A percentile compares a stretch with the other conserved stretches of the same genome.
phyloP scores from a whole-genome alignment of 768 basidiomycete genomes.

The Leucosporidium scottii region DNA sequence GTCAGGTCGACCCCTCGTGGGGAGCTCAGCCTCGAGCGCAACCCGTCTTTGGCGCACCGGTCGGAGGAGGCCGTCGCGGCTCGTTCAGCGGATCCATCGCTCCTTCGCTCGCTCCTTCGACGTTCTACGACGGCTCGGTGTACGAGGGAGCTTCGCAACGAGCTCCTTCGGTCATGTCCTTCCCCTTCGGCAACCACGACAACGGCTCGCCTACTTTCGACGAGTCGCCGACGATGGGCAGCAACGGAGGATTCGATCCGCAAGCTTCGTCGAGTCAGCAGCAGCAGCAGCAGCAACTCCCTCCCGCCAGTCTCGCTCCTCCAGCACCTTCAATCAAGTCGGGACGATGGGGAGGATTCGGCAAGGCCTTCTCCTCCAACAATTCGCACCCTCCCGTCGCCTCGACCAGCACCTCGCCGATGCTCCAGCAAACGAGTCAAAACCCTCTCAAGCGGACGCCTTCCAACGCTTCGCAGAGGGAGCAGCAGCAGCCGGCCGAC shows the following conservation, averaged over 20 bases:
- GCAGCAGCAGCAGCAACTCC: slow-evolving; percentile 27
- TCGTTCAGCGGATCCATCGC: slow-evolving; percentile 19
- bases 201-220: slow-evolving; percentile 3
- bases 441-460: slow-evolving; percentile 38
- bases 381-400: neutral
- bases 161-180: slow-evolving; percentile 31
- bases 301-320: neutral
- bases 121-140: slow-evolving; percentile 41
- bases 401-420: neutral
- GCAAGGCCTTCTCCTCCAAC: neutral
- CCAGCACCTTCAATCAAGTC: neutral
- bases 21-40: slow-evolving; percentile 5
- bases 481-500: neutral
- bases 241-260: slow-evolving; percentile 13
- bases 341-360: neutral
- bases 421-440: slow-evolving; percentile 1
- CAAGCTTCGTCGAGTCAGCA: slow-evolving; percentile 34
- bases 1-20: neutral
- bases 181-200: slow-evolving; percentile 27
- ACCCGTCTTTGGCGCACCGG: slow-evolving; percentile 10
- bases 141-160: slow-evolving; percentile 38
- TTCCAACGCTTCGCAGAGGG: slow-evolving; percentile 38
- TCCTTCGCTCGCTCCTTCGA: slow-evolving; percentile 33
- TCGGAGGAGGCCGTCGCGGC: slow-evolving; percentile 10
- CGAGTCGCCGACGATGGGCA: neutral